phyloP scores from a whole-genome alignment of 345 rosid genomes.

The Corchorus olitorius region DNA sequence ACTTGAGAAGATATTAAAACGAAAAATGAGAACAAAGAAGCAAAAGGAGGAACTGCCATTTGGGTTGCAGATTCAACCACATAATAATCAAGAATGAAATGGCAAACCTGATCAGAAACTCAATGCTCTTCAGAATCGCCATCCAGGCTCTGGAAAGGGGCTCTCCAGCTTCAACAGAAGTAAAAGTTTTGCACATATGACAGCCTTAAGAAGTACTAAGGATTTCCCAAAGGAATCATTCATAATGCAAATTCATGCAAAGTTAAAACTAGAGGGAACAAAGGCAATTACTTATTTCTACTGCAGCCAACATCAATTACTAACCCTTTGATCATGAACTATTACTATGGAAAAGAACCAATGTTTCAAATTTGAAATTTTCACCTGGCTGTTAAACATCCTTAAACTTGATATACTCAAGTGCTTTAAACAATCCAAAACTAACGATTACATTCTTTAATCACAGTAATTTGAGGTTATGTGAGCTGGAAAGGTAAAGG shows the following conservation, averaged over 20 bases:
- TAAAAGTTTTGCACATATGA: not conserved
- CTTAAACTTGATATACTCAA: not conserved
- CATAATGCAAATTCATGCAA: not conserved
- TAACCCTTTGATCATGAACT: not conserved
- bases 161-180: not conserved
- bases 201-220: not conserved
- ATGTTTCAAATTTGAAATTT: not conserved
- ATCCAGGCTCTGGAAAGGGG: slow-evolving; percentile 1
- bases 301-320: not conserved
- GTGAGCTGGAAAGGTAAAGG: not conserved
- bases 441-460: not conserved
- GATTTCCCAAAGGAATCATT: not conserved
- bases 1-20: not conserved
- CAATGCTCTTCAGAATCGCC: not conserved
- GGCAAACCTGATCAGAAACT: slow-evolving; percentile 9
- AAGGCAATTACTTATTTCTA: not conserved
- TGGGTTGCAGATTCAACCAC: not conserved
- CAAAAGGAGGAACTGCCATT: slow-evolving; percentile 1
- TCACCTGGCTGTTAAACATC: not conserved
- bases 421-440: not conserved
- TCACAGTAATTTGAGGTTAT: not conserved
- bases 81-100: slow-evolving; percentile 2
- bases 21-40: not conserved
- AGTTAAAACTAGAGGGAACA: not conserved
- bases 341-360: not conserved